Evolutionary conservation across 257 asterid genomes (phyloP), one percentile per base, ranked within the genome.

Genomic region (Petunia axillaris): DNA sequence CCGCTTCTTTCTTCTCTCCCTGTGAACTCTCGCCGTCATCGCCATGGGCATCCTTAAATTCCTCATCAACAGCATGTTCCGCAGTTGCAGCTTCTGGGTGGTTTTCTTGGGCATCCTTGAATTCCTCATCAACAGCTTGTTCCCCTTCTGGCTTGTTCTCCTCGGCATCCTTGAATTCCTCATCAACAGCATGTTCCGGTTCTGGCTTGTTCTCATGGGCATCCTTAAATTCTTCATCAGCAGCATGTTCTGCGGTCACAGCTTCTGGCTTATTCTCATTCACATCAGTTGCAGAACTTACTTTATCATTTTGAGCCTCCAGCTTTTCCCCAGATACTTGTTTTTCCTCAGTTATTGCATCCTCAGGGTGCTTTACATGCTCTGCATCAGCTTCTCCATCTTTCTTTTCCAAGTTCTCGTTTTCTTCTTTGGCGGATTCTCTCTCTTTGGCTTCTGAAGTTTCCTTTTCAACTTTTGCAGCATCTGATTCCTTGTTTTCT

Each of bases 351-450:
- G 35, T 48, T 8, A 8, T 67, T 62, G 75, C 70, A 37, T 43
- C 91, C 57, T 60, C 91, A 77, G 84, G 78, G 38, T 82, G 88
- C 78, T 84, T 81, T 84, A 55, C 82, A 46, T 39, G 85, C 65
- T 84, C 88, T 5, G 71, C 16, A 43, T 74, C 89, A 50, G 87
- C 60, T n/a, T 86, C 90, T 46, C 13, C 15, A 73, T 80, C 88
- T 79, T 85, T 87, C 44, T 85, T 87, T 80, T 87, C 90, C 91
- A 84, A 89, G 64, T 78, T 54, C 8, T 44, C 54, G 53, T 16
- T 43, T 76, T 77, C 81, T 60, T 77, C 81, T 64, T 78, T 78
- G 48, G 81, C 37, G 48, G 81, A 40, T 13, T 78, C 63, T 38
- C 4, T 10, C 38, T 76, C 89, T 74, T 79, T 81, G 50, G 76